These are phyloP conservation scores for Tolypocladium paradoxum DNA, from an alignment of 2,329 filamentous ascomycete species.

Conservation along the genomic window DNA sequence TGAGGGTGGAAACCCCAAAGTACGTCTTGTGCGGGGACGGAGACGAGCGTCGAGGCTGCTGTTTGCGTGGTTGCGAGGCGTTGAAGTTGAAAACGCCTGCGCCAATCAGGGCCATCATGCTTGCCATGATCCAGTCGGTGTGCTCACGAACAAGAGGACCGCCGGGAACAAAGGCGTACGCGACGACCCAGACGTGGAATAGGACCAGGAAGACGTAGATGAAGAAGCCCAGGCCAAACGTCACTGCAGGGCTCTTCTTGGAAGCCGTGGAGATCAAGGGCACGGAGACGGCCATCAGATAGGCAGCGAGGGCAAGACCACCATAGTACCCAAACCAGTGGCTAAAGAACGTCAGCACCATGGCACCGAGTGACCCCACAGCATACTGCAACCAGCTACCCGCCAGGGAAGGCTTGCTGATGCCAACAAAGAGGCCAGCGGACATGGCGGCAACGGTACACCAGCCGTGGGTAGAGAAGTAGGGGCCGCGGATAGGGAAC, in stretches of 20 bases:
- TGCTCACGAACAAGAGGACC: conserved; percentile 86
- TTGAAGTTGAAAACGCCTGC: conserved; percentile 70
- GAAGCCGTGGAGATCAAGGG: conserved; percentile 67
- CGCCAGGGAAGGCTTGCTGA: conserved; percentile 59
- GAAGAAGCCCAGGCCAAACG: conserved; percentile 82
- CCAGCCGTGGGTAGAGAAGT: conserved; percentile 82
- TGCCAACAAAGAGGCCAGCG: conserved; percentile 62
- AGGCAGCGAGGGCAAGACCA: conserved; percentile 62
- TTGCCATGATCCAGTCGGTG: conserved; percentile 90
- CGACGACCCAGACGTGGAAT: conserved; percentile 98
- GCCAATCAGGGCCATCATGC: conserved; percentile 75
- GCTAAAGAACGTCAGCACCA: conserved; percentile 61
- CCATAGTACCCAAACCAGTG: conserved; percentile 91
- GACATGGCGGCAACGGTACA: conserved; percentile 84
- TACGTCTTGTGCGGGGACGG: conserved; percentile 39
- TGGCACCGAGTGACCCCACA: conserved; percentile 67
- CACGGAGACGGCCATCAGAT: conserved; percentile 70
- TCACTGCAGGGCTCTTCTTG: conserved; percentile 63
- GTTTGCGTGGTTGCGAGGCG: conserved; percentile 33
- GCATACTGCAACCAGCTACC: conserved; percentile 73
- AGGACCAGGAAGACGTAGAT: conserved; percentile 89
- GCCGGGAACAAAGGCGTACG: conserved; percentile 94
- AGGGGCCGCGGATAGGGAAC: conserved; percentile 79
- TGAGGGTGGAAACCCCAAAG: conserved; percentile 48
- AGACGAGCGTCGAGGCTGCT: conserved; percentile 15